Evolutionary conservation across 176 grass and related monocot species (phyloP).

Genomic region (Dendrocalamus sinicus): DNA sequence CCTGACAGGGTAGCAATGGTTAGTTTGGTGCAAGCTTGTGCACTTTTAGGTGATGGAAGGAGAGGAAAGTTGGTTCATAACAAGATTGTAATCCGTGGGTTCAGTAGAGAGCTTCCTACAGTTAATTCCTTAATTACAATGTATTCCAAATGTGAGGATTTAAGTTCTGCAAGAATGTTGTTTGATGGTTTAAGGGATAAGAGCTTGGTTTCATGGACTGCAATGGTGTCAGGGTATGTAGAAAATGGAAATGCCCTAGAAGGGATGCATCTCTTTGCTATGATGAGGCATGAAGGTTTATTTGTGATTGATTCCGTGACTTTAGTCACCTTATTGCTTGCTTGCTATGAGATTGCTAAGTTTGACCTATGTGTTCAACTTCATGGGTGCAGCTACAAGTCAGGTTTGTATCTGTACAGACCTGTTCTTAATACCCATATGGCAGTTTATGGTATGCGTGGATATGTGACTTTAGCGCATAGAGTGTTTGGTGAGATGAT

Average conservation of each 20-base stretch:
- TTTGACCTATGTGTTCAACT: slow-evolving; percentile 62
- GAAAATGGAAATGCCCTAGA: slow-evolving; percentile 60
- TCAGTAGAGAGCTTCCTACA: slow-evolving; percentile 51
- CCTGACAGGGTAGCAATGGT: slow-evolving; percentile 69
- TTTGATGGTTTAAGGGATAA: slow-evolving; percentile 61
- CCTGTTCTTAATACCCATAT: slow-evolving; percentile 67
- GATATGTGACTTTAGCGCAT: slow-evolving; percentile 52
- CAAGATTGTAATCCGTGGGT: slow-evolving; percentile 54
- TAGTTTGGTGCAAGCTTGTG: slow-evolving; percentile 61
- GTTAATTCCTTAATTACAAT: slow-evolving; percentile 73
- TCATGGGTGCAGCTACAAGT: slow-evolving; percentile 68
- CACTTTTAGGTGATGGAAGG: slow-evolving; percentile 57
- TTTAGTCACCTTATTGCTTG: slow-evolving; percentile 60
- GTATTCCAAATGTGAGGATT: slow-evolving; percentile 70
- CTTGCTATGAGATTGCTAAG: slow-evolving; percentile 61
- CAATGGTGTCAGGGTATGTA: slow-evolving; percentile 65
- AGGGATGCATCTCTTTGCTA: slow-evolving; percentile 61
- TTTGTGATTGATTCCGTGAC: slow-evolving; percentile 62
- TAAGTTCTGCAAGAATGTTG: slow-evolving; percentile 54
- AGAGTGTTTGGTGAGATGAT: slow-evolving; percentile 73
- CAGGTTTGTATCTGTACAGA: slow-evolving; percentile 59
- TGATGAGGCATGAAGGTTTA: slow-evolving; percentile 57
- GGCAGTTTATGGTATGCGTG: slow-evolving; percentile 80
- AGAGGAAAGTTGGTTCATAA: slow-evolving; percentile 63
- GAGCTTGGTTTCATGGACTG: slow-evolving; percentile 79